These are phyloP conservation scores for Sutorius australiensis DNA, from an alignment of 768 basidiomycete species.

Conservation along the genomic window DNA sequence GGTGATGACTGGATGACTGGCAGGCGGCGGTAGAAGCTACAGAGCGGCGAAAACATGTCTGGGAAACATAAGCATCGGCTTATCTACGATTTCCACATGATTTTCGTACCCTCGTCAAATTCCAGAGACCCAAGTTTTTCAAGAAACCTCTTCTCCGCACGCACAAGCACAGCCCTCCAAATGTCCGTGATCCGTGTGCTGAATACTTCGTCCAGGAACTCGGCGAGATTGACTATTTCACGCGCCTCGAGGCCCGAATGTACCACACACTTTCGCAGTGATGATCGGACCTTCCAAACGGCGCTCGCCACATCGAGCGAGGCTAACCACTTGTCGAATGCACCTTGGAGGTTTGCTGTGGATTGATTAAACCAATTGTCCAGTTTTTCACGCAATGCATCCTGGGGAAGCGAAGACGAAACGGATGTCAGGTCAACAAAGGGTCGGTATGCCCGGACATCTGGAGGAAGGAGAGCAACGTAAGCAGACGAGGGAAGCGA, in stretches of 20 bases:
- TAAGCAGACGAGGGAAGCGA: constrained; percentile 81
- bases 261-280: constrained; percentile 44
- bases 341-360: constrained; percentile 39
- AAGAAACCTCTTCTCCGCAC: constrained; percentile 45
- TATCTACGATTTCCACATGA: background rate
- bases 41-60: constrained; percentile 49
- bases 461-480: constrained; percentile 68
- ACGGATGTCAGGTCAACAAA: constrained; percentile 71
- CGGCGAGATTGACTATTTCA: constrained; percentile 45
- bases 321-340: constrained; percentile 54
- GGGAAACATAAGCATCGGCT: constrained; percentile 10
- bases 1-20: constrained; percentile 46
- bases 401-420: constrained; percentile 46
- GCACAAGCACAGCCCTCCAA: constrained; percentile 50
- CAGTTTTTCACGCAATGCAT: constrained; percentile 45
- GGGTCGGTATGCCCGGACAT: constrained; percentile 76
- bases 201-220: constrained; percentile 51
- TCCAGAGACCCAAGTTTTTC: constrained; percentile 33
- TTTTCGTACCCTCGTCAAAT: constrained; percentile 17
- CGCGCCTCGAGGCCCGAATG: constrained; percentile 40
- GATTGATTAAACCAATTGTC: constrained; percentile 64
- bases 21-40: constrained; percentile 54
- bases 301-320: constrained; percentile 58
- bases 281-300: constrained; percentile 67
- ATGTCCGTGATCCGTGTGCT: constrained; percentile 52